Evolutionary conservation across 371 early-diverging fungal species (phyloP).

Genomic region (Syncephalis fuscata): DNA sequence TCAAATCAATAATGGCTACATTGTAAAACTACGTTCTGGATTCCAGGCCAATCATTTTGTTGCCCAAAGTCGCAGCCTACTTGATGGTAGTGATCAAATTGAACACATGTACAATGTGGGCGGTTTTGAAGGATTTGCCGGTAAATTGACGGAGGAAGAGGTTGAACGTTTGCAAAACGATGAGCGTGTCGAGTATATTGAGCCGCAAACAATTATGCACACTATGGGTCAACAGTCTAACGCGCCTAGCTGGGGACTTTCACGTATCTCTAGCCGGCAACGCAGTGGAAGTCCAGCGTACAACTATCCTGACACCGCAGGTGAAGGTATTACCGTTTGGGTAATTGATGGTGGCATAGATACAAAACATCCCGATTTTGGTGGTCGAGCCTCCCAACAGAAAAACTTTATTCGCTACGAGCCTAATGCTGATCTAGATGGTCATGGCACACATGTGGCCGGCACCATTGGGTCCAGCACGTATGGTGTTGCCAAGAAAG

Average conservation of each 20-base stretch:
- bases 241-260: conserved; percentile 81
- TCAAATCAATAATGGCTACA: too few relatives aligned
- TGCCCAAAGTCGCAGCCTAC: too few relatives aligned
- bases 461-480: conserved; percentile 51
- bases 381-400: conserved; percentile 41
- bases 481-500: conserved; percentile 82
- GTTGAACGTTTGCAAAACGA: conserved; percentile 15
- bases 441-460: conserved; percentile 58
- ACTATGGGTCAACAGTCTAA: conserved; percentile 36
- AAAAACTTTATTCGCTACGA: conserved; percentile 21
- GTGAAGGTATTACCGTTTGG: conserved; percentile 26
- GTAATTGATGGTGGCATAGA: conserved; percentile 47
- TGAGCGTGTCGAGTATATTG: conserved; percentile 22
- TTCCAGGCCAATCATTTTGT: too few relatives aligned
- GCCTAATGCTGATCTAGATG: conserved; percentile 30
- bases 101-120: too few relatives aligned
- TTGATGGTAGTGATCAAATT: too few relatives aligned
- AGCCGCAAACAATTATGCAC: conserved; percentile 70
- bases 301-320: conserved; percentile 14
- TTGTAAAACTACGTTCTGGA: too few relatives aligned
- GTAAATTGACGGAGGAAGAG: conserved; percentile 42
- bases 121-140: conserved; percentile 69
- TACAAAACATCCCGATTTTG: conserved; percentile 38
- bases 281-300: conserved; percentile 15
- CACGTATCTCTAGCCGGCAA: conserved; percentile 53